Conservation (phyloP, 78 protist species). For the Salpingoeca rosetta region DNA sequence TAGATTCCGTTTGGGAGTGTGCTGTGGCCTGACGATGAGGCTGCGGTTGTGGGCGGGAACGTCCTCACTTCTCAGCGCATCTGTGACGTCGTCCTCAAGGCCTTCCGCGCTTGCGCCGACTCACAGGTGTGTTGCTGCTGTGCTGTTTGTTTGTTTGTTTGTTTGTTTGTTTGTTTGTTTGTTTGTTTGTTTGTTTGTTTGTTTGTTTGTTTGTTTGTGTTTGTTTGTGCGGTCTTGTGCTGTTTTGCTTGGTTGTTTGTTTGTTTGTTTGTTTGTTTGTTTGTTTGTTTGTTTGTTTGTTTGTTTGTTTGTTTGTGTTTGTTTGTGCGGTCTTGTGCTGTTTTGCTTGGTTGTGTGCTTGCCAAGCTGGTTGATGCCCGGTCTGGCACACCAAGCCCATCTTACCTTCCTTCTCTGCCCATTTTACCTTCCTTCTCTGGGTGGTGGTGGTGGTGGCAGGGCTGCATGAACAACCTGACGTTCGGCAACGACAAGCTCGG, state of each 20-base stretch:
- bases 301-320: not conserved
- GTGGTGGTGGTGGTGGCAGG: too few relatives aligned
- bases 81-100: constrained; percentile 72
- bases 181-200: constrained; percentile 5
- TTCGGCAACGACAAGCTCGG: constrained; percentile 77
- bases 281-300: too few relatives aligned
- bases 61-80: constrained; percentile 86
- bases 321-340: constrained; percentile 7
- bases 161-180: too few relatives aligned
- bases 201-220: not conserved
- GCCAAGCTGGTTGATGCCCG: too few relatives aligned
- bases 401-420: too few relatives aligned
- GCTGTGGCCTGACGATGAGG: constrained; percentile 49
- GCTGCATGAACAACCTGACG: constrained; percentile 91
- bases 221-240: not conserved
- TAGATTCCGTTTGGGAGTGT: constrained; percentile 52
- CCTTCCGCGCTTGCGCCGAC: constrained; percentile 64
- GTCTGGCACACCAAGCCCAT: too few relatives aligned
- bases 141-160: not conserved
- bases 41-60: constrained; percentile 94
- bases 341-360: too few relatives aligned
- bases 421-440: too few relatives aligned
- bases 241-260: not conserved
- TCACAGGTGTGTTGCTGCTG: constrained; percentile 26
- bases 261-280: too few relatives aligned